phyloP scores from a whole-genome alignment of 768 basidiomycete genomes.

The Strobilomyces dryophilus region DNA sequence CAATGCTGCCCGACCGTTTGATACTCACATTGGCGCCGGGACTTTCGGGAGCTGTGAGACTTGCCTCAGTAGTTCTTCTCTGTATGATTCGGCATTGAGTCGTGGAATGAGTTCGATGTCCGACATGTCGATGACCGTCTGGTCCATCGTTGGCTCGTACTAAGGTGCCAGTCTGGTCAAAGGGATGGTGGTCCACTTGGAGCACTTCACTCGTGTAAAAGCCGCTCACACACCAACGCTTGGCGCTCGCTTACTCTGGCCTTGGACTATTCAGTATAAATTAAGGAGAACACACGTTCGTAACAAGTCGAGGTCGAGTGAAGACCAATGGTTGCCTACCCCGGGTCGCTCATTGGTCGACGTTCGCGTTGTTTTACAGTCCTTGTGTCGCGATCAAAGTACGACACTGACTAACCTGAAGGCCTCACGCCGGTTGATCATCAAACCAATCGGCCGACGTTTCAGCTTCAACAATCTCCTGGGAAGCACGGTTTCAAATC shows the following conservation, averaged over 20 bases:
- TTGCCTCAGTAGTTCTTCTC: constrained; percentile 7
- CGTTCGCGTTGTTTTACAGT: too few relatives aligned
- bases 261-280: not conserved
- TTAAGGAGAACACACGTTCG: not conserved
- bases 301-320: not conserved
- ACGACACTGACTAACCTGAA: too few relatives aligned
- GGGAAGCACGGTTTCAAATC: too few relatives aligned
- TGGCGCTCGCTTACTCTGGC: constrained; percentile 12
- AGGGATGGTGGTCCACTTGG: not conserved
- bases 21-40: constrained; percentile 27
- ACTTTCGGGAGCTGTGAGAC: constrained; percentile 15
- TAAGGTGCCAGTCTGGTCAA: not conserved
- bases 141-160: constrained; percentile 12
- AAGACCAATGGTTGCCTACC: not conserved
- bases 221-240: not conserved
- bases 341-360: too few relatives aligned
- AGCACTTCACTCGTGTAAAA: not conserved
- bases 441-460: too few relatives aligned
- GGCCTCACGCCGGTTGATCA: too few relatives aligned
- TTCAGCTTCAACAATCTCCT: too few relatives aligned
- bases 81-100: not conserved
- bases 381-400: too few relatives aligned
- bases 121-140: not conserved
- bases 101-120: not conserved
- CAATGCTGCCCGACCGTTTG: not conserved